Evolutionary conservation across 129 eudicot genomes (phyloP).

Genomic region (Dittrichia graveolens): DNA sequence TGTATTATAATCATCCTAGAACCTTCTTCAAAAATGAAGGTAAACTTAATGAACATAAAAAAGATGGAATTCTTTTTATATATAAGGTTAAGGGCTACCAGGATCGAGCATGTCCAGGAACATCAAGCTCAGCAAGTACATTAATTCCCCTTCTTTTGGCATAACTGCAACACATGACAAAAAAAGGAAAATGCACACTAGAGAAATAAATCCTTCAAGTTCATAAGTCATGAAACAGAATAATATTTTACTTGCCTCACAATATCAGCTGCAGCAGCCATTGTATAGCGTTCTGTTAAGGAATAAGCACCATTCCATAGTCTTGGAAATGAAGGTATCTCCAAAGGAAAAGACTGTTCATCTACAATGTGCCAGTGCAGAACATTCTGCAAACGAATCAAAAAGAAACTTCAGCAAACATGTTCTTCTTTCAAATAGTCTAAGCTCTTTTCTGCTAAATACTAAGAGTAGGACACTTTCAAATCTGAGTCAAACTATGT

Average conservation of each 20-base stretch:
- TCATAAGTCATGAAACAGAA: conserved; percentile 8
- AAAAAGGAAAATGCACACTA: conserved; percentile 13
- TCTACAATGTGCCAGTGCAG: conserved; percentile 99
- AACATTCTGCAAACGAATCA: conserved; percentile 63
- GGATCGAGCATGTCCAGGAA: conserved; percentile 95
- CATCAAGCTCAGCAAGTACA: conserved; percentile 93
- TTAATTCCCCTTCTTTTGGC: conserved; percentile 81
- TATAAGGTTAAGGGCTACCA: conserved; percentile 48
- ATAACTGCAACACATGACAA: conserved; percentile 52
- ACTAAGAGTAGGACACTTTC: conserved; percentile 13
- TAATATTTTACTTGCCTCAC: conserved; percentile 61
- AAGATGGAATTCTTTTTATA: background rate
- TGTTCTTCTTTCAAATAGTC: conserved; percentile 10
- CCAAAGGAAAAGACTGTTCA: conserved; percentile 84
- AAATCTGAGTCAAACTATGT: conserved; percentile 17
- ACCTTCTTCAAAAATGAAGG: background rate
- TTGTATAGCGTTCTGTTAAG: conserved; percentile 68
- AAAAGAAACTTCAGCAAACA: conserved; percentile 13
- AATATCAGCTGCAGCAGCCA: conserved; percentile 85
- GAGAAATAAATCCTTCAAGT: conserved; percentile 8
- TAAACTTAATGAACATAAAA: background rate
- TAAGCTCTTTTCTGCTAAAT: background rate
- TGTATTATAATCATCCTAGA: background rate
- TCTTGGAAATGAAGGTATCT: conserved; percentile 91
- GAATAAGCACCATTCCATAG: conserved; percentile 96